A percentile compares a stretch with the other conserved stretches of the same genome.
Conservation (phyloP, 176 grass and related monocot species). For the Rhipidocladum racemiflorum region DNA sequence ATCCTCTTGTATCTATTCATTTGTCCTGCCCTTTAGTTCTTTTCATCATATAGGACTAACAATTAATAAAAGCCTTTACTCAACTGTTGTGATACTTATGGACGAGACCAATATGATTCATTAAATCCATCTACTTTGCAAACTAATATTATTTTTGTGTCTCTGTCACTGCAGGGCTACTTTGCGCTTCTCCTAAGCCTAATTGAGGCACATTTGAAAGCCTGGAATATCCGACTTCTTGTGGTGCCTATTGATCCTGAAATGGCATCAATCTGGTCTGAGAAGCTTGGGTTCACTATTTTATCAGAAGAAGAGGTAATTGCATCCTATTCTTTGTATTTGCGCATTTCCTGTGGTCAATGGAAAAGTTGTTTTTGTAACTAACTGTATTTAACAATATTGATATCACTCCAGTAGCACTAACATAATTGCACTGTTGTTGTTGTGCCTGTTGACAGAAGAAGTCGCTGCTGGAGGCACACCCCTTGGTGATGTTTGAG, state of each 20-base stretch:
- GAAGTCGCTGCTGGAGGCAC: constrained; percentile 21
- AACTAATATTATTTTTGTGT: neutral
- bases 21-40: neutral
- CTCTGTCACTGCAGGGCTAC: constrained; percentile 52
- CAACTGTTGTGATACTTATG: constrained; percentile 5
- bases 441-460: constrained; percentile 33
- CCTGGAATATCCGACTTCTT: constrained; percentile 48
- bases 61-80: neutral
- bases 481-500: constrained; percentile 50
- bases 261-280: constrained; percentile 63
- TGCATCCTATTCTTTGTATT: neutral
- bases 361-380: neutral
- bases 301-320: constrained; percentile 58
- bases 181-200: constrained; percentile 53
- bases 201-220: constrained; percentile 50
- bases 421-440: constrained; percentile 10
- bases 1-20: neutral
- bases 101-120: neutral
- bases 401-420: neutral
- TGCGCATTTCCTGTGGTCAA: neutral
- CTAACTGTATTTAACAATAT: neutral
- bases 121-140: neutral
- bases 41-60: neutral
- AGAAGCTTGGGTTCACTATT: constrained; percentile 73
- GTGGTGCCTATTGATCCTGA: constrained; percentile 51